Evolutionary conservation across 306 rosid genomes (phyloP), one percentile per base, ranked within the genome.

Genomic region (Prunus padus): DNA sequence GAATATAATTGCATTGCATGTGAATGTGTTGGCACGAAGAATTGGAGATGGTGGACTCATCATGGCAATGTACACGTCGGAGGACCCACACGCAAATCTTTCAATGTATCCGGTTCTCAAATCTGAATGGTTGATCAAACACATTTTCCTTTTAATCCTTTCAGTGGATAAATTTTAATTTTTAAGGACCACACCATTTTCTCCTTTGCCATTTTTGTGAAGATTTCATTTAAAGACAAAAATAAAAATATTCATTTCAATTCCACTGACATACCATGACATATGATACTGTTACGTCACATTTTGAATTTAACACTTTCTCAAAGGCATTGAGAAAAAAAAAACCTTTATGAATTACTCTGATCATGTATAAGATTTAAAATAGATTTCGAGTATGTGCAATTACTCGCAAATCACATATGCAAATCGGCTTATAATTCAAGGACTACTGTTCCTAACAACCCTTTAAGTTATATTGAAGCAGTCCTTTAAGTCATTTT

Each of bases 141-240:
- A 57, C 25, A 22, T 79, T 82, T 75, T 73, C 67, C 55, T 78
- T 69, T 44, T 74, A 37, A 37, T 37, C 42, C 42, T 37, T 37
- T 37, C 9, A 37, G 9, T 37, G 42, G 77, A 47, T 46, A 22
- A n/a, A 57, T 84, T 82, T 44, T 70, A 80, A 56, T 77, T 84
- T 75, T 67, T 50, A 84, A 84, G 62, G 79, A 79, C 87, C 92
- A 90, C 79, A 92, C 87, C 89, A 84, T 80, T 74, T 77, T 78
- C 87, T 87, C 51, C 68, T 67, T 63, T 79, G 74, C 83, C 52
- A 45, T 9, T 8, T 51, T 77, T 54, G 7, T 20, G 11, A 22
- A 11, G 52, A 1, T 47, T 3, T 47, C 14, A 12, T 46, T 46
- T 12, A 12, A 46, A 31, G 37, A 31, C 33, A 31, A 4, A 31